Conservation (phyloP, 148 eudicot genomes). For the Spergularia bocconei region DNA sequence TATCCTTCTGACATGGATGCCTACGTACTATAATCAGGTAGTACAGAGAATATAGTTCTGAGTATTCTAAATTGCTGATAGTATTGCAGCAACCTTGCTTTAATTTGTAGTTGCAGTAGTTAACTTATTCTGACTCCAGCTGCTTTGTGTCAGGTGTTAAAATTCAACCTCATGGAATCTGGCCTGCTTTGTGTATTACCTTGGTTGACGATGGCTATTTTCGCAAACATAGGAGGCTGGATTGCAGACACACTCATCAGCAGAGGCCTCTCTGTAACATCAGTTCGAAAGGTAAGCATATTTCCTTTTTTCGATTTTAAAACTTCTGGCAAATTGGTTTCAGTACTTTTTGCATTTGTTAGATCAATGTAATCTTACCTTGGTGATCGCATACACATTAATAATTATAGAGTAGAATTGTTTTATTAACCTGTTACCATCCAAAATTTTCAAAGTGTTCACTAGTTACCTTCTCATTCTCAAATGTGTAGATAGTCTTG, state of each 20-base stretch:
- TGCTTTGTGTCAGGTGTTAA: conserved; percentile 61
- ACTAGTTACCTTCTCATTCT: neutral
- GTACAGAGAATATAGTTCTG: neutral
- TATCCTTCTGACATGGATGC: conserved; percentile 99
- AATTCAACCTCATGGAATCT: conserved; percentile 93
- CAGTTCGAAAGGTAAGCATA: conserved; percentile 80
- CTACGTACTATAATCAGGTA: conserved; percentile 96
- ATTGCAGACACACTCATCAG: conserved; percentile 92
- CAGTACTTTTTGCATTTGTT: no score
- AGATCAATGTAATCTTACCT: neutral
- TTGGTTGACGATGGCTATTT: conserved; percentile 97
- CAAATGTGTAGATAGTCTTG: neutral
- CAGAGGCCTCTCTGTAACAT: conserved; percentile 76
- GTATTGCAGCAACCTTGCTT: neutral
- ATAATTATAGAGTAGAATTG: neutral
- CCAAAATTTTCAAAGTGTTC: neutral
- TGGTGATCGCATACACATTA: neutral
- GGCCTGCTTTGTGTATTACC: conserved; percentile 86
- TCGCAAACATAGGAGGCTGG: conserved; percentile 98
- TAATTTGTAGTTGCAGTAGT: conserved; percentile 3
- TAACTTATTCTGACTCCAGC: conserved; percentile 25
- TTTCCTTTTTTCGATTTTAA: no score
- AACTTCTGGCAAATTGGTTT: neutral
- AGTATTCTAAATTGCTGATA: conserved; percentile 2
- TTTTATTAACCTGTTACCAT: neutral